Evolutionary conservation across 2,329 filamentous ascomycete genomes (phyloP).

Genomic region (Hypoxylon sp.): DNA sequence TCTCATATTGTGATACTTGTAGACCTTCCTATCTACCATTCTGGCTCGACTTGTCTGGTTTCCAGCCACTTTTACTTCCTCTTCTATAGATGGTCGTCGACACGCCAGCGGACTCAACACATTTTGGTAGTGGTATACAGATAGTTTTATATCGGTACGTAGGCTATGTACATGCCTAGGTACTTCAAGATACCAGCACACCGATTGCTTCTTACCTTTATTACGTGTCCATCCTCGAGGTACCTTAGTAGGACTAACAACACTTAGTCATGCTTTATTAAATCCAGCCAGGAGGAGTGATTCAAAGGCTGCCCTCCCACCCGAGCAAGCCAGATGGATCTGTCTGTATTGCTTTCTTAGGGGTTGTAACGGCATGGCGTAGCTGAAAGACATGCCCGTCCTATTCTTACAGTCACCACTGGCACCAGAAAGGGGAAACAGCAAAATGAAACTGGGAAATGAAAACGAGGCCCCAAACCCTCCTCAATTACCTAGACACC

Average conservation of each 20-base stretch:
- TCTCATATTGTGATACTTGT: neutral
- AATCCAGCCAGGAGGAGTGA: too few relatives aligned
- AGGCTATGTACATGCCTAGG: too few relatives aligned
- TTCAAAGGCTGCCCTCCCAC: neutral
- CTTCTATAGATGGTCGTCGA: too few relatives aligned
- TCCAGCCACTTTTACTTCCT: too few relatives aligned
- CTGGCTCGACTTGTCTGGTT: too few relatives aligned
- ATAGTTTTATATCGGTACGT: too few relatives aligned
- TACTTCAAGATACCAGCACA: too few relatives aligned
- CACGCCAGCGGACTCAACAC: too few relatives aligned
- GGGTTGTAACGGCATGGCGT: neutral
- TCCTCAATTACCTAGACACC: slow-evolving; percentile 24
- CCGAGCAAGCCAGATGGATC: neutral
- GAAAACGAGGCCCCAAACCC: neutral
- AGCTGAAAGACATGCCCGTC: neutral
- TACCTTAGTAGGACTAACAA: neutral
- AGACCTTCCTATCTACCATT: neutral
- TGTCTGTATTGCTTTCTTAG: neutral
- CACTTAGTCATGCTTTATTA: neutral
- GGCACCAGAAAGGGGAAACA: neutral
- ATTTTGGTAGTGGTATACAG: too few relatives aligned
- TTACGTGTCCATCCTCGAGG: too few relatives aligned
- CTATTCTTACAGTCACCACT: too few relatives aligned
- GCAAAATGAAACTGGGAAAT: neutral
- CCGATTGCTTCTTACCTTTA: too few relatives aligned